These are phyloP conservation scores for Yamadazyma sp. DNA, from an alignment of 805 yeast species.

Conservation along the genomic window DNA sequence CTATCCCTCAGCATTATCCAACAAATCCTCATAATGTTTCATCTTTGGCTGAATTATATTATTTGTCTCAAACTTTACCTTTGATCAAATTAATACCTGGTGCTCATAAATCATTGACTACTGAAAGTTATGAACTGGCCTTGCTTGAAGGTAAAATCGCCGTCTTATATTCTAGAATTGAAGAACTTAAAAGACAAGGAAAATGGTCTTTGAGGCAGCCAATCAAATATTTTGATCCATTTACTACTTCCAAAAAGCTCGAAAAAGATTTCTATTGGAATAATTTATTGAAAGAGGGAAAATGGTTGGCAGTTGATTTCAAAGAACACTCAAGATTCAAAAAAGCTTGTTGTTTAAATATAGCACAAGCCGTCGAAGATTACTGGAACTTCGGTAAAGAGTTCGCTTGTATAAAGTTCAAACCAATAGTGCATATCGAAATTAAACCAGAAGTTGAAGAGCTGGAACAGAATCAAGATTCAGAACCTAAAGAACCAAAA, in stretches of 20 bases:
- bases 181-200: conserved; percentile 81
- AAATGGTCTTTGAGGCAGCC: conserved; percentile 94
- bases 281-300: conserved; percentile 66
- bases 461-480: not conserved
- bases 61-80: conserved; percentile 85
- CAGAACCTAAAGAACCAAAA: conserved; percentile 1
- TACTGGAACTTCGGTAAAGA: conserved; percentile 74
- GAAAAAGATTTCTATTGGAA: conserved; percentile 66
- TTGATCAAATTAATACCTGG: conserved; percentile 75
- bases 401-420: conserved; percentile 54
- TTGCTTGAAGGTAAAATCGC: conserved; percentile 88
- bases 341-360: conserved; percentile 61
- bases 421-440: conserved; percentile 32
- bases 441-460: conserved; percentile 3
- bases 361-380: conserved; percentile 73
- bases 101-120: conserved; percentile 80
- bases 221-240: conserved; percentile 65
- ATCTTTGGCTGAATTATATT: conserved; percentile 82
- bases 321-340: conserved; percentile 68
- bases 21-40: conserved; percentile 37
- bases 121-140: conserved; percentile 82
- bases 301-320: conserved; percentile 80
- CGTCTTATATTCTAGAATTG: conserved; percentile 85
- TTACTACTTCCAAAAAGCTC: conserved; percentile 15
- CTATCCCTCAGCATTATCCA: conserved; percentile 43